Base-by-base conservation (phyloP, 306 rosid species). In the Luffa aegyptiaca region DNA sequence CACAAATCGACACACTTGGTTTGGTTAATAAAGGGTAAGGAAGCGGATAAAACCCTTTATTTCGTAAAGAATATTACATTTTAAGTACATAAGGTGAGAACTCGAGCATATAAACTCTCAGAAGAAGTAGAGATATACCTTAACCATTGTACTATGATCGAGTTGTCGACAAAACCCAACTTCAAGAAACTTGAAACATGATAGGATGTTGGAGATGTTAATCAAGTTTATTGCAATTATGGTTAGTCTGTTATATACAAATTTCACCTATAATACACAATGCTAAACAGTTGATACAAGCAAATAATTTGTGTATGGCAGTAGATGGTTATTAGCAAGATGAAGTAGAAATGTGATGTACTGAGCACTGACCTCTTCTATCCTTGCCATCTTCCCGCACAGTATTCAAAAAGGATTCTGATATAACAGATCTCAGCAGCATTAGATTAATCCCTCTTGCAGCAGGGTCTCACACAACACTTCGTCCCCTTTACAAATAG, bases 381-480 rank as follows among this genome's bases (percentile, higher is more conserved):
- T 35, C 62, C 78, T 26, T 3, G 39, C 39, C 11, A 44, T 42
- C 52, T 69, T 11, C 18, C 17, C 8, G 76, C 10, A 12, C 11
- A 14, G 18, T 12, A 31, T 70, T 45, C 56, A 70, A 3, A 37
- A 70, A 72, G 42, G 5, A 45, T 5, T 70, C 12, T 49, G 77
- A 48, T 73, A 33, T 14, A 49, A 13, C 45, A 73, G 21, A 73
- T 26, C 21, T 36, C 79, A 51, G 64, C 61, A 73, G 48, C 49
- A 75, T 75, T 36, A 9, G 0, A 35, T 81, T 88, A 89, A 79
- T 80, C 83, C 80, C 82, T 90, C 83, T 79, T 93, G 90, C 99
- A 95, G 94, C 99, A 95, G 33, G 96, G 87, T 81, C 89, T 90
- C 55, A 87, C 84, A 81, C 98, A 95, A 83, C 97, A 95, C 81